Evolutionary conservation across 768 basidiomycete species (phyloP), one percentile per base, ranked within the genome.

Genomic region (Psilocybe cubensis): DNA sequence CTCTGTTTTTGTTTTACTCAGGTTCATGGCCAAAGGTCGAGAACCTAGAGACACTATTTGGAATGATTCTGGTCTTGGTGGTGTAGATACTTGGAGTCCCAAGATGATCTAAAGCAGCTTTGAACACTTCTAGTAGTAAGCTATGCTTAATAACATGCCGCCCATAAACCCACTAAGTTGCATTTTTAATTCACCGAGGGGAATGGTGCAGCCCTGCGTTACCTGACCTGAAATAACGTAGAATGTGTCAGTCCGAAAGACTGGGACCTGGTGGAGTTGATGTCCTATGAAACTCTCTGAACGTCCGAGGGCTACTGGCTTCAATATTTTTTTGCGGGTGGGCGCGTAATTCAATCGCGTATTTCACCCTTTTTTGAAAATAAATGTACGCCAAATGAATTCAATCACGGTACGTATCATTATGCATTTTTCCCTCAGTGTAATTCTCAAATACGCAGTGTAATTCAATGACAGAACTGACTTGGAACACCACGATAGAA

Each of bases 171-270:
- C 17, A 9, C 21, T 8, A 7, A n/a, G 46, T 17, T 20, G 28
- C 28, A 48, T 28, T 48, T 27, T 48, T n/a, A 29, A 48, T 27
- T 48, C 12, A 48, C 46, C 46, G 46, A 48, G 46, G 17, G 42
- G 18, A 27, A 28, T 17, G 10, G 11, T 27, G 8, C n/a, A 48
- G 2, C 46, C 27, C 46, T 48, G 27, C n/a, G 20, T 25, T 44
- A 11, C 14, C 20, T 10, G 28, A 20, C 24, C 18, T 48, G 25
- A 3, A 28, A n/a, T 25, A 46, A 38, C 14, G 35, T 14, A 38
- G 35, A 38, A 4, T 38, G 35, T 38, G 35, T 38, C 35, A 38
- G 35, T 38, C 35, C 31, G 31, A 33, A 14, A 33, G 31, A 14
- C 14, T 33, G 31, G 31, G 9, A 33, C 9, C 14, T 33, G 14